These are phyloP conservation scores for Salix purpurea DNA, from an alignment of 345 rosid genomes.

Conservation along the genomic window DNA sequence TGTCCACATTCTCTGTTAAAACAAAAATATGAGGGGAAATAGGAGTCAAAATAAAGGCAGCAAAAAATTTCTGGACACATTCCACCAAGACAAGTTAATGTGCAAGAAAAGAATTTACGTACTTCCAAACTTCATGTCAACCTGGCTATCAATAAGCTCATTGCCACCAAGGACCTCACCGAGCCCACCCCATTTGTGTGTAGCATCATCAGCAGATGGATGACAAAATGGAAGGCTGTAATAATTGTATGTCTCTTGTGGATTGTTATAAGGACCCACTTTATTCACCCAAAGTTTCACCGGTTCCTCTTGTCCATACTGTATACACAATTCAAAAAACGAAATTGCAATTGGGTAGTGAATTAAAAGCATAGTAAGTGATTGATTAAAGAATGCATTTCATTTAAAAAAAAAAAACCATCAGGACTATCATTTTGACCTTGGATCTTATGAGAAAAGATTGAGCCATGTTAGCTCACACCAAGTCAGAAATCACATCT, in stretches of 20 bases:
- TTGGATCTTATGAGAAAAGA: neutral
- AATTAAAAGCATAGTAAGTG: neutral
- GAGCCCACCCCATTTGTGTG: slow-evolving; percentile 99
- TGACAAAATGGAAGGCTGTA: slow-evolving; percentile 97
- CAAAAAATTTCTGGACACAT: neutral
- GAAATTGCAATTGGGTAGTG: neutral
- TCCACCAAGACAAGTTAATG: neutral
- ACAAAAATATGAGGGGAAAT: neutral
- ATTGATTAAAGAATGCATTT: neutral
- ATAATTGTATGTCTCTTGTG: slow-evolving; percentile 98
- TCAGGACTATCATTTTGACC: neutral
- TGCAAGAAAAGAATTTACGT: slow-evolving; percentile 22
- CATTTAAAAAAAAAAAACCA: neutral
- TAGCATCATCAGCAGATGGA: slow-evolving; percentile 41
- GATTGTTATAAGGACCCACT: slow-evolving; percentile 98
- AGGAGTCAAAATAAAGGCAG: neutral
- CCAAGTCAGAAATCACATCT: no score
- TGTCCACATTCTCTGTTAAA: slow-evolving; percentile 60
- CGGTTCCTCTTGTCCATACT: slow-evolving; percentile 77
- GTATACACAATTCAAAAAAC: slow-evolving; percentile 14
- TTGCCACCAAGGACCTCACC: slow-evolving; percentile 99
- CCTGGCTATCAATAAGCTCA: slow-evolving; percentile 93
- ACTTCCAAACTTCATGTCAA: slow-evolving; percentile 81
- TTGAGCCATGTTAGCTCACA: no score
- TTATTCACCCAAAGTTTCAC: slow-evolving; percentile 98